Evolutionary conservation across 1,284 basidiomycete genomes (phyloP).

Genomic region (Heimioporus punctisporus): DNA sequence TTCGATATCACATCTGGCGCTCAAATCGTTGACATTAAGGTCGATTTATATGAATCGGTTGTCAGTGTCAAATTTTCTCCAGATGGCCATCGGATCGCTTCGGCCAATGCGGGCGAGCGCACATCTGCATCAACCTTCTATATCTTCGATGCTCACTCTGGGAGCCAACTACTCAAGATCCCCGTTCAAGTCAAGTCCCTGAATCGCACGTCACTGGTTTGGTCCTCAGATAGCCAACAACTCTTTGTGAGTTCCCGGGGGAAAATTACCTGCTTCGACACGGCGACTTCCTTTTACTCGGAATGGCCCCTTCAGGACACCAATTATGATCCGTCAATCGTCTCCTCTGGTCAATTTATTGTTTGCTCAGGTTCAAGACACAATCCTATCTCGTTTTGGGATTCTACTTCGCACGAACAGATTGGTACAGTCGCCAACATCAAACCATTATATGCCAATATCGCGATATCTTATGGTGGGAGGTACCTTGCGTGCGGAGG

Average conservation of each 20-base stretch:
- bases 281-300: background rate
- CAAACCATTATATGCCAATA: background rate
- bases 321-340: background rate
- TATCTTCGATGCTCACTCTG: too few relatives aligned
- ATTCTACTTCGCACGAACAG: background rate
- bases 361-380: conserved; percentile 1
- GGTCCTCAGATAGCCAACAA: background rate
- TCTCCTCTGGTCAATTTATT: background rate
- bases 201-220: background rate
- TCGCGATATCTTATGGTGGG: conserved; percentile 1
- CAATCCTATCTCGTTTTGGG: conserved; percentile 6
- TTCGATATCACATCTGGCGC: too few relatives aligned
- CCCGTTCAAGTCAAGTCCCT: background rate
- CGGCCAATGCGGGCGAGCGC: too few relatives aligned
- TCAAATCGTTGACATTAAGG: too few relatives aligned
- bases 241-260: background rate
- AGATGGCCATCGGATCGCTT: too few relatives aligned
- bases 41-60: too few relatives aligned
- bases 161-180: background rate
- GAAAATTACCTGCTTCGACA: background rate
- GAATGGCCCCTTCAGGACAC: background rate
- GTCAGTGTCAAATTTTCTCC: too few relatives aligned
- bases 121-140: too few relatives aligned
- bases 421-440: background rate
- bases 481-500: conserved; percentile 6